Base-by-base conservation (phyloP, 305 asterid genomes). In the Fraxinus nigra region DNA sequence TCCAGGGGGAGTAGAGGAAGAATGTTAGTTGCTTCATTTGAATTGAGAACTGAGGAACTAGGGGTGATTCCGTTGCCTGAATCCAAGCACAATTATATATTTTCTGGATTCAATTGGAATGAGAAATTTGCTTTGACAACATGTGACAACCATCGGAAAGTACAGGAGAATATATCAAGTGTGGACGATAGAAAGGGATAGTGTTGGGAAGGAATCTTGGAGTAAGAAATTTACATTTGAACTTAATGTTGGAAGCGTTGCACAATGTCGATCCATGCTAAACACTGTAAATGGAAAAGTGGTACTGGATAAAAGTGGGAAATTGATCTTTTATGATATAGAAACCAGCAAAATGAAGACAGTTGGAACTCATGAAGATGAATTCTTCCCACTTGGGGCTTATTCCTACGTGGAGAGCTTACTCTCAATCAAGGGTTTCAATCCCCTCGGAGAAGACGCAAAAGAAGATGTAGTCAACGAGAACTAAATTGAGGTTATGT, bases 381-480 rank as follows among this genome's bases (percentile, higher is more conserved):
- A 14, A 5, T 2, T 22, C 22, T 79, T 2, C 35, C 9, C 2
- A n/a, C 32, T 37, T 26, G 37, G 20, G 16, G 82, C 75, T 9
- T 35, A 18, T n/a, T 28, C 28, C n/a, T 79, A 35, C 26, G 37
- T 33, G 5, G 82, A 79, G 67, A 79, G 82, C 38, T 33, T 79
- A 54, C 26, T 28, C 40, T 67, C 35, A 28, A 26, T 67, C 74
- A 67, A 67, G 32, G 72, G 72, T 14, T 63, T 63, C 9, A 63
- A 24, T 20, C 14, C 32, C 32, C 70, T 61, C 1, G 30, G 70
- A n/a, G 69, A 59, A 59, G 69, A 7, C 4, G 11, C 65, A 18
- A 8, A 18, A 61, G 70, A 61, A 20, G 70, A 59, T 18, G 26
- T 22, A n/a, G 28, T 20, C 26, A 59, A n/a, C 0, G 10, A 20